Evolutionary conservation across 1,139 yeast species (phyloP).

Genomic region (Blastobotrys serpentis): DNA sequence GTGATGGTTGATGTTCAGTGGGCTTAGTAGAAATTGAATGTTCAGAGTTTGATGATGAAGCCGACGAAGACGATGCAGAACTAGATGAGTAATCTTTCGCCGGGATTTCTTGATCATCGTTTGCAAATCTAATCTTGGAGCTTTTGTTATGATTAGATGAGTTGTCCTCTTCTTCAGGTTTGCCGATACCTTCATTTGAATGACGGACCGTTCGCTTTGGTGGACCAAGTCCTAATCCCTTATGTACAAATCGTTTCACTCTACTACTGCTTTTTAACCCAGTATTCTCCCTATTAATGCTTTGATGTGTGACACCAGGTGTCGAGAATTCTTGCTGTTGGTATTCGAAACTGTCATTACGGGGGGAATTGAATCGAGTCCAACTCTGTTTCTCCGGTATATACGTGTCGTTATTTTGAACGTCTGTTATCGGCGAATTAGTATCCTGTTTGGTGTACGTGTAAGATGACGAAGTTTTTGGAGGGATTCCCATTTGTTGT

Average conservation of each 20-base stretch:
- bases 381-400: slow-evolving; percentile 6
- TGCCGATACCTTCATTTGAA: slow-evolving; percentile 3
- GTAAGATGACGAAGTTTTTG: slow-evolving; percentile 2
- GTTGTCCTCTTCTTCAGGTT: slow-evolving; percentile 8
- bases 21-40: slow-evolving; percentile 7
- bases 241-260: slow-evolving; percentile 16
- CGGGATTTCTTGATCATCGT: slow-evolving; percentile 23
- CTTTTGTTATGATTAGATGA: slow-evolving; percentile 11
- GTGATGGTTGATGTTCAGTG: slow-evolving; percentile 5
- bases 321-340: slow-evolving; percentile 8
- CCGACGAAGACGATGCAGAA: slow-evolving; percentile 12
- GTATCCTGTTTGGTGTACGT: background rate
- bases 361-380: slow-evolving; percentile 7
- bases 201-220: slow-evolving; percentile 14
- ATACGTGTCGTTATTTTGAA: slow-evolving; percentile 5
- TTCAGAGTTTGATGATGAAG: slow-evolving; percentile 11
- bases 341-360: slow-evolving; percentile 1
- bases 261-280: slow-evolving; percentile 13
- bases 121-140: slow-evolving; percentile 23
- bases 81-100: slow-evolving; percentile 11
- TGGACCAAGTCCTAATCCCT: slow-evolving; percentile 17
- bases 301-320: slow-evolving; percentile 8
- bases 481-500: slow-evolving; percentile 7
- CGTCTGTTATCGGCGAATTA: slow-evolving; percentile 1
- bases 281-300: background rate